Evolutionary conservation across 305 asterid species (phyloP), one percentile per base, ranked within the genome.

Genomic region (Salvia sclarea): DNA sequence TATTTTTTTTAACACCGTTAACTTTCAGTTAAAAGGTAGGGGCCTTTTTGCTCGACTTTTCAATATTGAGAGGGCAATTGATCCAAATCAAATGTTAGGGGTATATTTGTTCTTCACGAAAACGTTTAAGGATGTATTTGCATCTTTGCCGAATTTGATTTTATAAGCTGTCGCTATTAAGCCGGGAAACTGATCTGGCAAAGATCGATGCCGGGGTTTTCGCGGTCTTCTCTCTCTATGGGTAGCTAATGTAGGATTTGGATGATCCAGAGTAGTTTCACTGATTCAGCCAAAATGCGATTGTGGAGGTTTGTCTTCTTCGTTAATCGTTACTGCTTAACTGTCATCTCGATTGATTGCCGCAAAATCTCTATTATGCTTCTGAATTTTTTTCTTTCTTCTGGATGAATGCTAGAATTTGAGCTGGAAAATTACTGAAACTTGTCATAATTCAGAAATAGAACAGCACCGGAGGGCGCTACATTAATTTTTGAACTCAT

Each of bases 391-490:
- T 28, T 50, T 66, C 69, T 17, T 71, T 61, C 25, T 62, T 11
- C 55, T 6, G 56, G 47, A 52, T 18, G 30, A 58, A 24, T 72
- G 52, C 72, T 79, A 43, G 41, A 37, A 55, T 48, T 65, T 62
- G 73, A 72, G 76, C 35, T 56, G 57, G 76, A 79, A 48, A 20
- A 68, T 61, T 14, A 66, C 31, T 22, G 44, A 48, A 62, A 66
- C 24, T 61, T 44, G 62, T 65, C 74, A 57, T 69, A 22, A 76
- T 69, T 80, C 72, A 75, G 82, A 77, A 71, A 71, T 74, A 69
- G 59, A 75, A 78, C 82, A 68, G 67, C 73, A 77, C 85, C 78
- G 64, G 84, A 75, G 73, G 67, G 78, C 66, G 61, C 63, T 75
- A 66, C 76, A 80, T 71, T 68, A 16, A 58, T 33, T 24, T 38